Percentiles rank a stretch among this genome's conserved stretches.
These are phyloP conservation scores for Venturia carpophila DNA, from an alignment of 2,329 filamentous ascomycete genomes.

Conservation along the genomic window DNA sequence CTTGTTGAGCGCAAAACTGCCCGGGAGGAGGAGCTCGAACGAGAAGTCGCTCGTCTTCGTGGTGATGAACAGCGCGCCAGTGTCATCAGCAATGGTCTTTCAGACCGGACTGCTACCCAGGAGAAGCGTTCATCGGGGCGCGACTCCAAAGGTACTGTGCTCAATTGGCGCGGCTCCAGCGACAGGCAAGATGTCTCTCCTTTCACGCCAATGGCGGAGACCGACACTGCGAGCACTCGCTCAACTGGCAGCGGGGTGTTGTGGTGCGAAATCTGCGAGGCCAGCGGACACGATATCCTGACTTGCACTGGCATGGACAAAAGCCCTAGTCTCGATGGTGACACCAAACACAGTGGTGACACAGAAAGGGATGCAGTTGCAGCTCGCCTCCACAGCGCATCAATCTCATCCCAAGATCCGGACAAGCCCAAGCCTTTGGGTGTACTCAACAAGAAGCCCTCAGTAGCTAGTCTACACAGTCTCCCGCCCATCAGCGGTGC, in stretches of 20 bases:
- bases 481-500: conserved; percentile 18
- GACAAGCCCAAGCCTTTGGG: conserved; percentile 18
- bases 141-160: conserved; percentile 59
- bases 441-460: conserved; percentile 16
- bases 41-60: conserved; percentile 59
- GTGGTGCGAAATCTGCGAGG: conserved; percentile 96
- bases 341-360: background rate
- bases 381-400: conserved; percentile 9
- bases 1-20: conserved; percentile 63
- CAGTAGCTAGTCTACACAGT: conserved; percentile 3
- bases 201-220: conserved; percentile 63
- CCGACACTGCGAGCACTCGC: conserved; percentile 41
- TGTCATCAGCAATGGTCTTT: conserved; percentile 45
- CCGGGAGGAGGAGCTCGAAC: conserved; percentile 79
- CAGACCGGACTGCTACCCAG: conserved; percentile 39
- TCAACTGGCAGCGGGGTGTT: conserved; percentile 57
- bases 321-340: conserved; percentile 6
- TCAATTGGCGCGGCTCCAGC: conserved; percentile 42
- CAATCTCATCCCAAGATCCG: conserved; percentile 18
- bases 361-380: background rate
- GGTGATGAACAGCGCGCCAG: conserved; percentile 41
- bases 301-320: conserved; percentile 74
- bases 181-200: conserved; percentile 44
- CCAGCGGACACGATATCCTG: conserved; percentile 82
- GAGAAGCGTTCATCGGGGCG: conserved; percentile 51